Conservation (phyloP, 441 rosid species). For the Croton setiger region DNA sequence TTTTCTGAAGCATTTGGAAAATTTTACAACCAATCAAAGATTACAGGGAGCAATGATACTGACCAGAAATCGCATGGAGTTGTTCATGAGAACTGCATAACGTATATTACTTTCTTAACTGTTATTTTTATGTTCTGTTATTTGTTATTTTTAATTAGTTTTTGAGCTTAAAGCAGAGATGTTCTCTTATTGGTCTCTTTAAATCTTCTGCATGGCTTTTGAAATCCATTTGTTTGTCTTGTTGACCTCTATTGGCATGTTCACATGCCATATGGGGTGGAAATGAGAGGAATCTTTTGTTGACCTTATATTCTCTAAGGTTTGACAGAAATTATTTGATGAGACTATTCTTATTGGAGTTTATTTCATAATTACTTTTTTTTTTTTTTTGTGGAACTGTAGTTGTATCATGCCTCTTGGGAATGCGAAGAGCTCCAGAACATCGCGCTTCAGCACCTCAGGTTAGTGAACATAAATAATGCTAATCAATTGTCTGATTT, state of each 20-base stretch:
- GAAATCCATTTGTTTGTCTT: neutral
- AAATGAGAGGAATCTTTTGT: neutral
- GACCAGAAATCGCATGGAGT: constrained; percentile 61
- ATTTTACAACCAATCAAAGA: constrained; percentile 80
- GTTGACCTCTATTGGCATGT: constrained; percentile 3
- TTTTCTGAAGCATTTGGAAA: constrained; percentile 95
- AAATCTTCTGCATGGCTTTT: neutral
- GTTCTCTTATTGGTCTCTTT: neutral
- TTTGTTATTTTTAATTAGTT: neutral
- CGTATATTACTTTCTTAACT: constrained; percentile 33
- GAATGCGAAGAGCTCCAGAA: constrained; percentile 40
- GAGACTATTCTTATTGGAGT: constrained; percentile 18
- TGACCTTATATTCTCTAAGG: neutral
- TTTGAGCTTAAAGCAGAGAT: neutral
- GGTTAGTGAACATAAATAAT: constrained; percentile 40
- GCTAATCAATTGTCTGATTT: neutral
- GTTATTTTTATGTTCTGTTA: neutral
- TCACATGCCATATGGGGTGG: constrained; percentile 5
- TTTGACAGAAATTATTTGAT: constrained; percentile 2
- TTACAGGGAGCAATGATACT: constrained; percentile 53
- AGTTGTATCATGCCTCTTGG: constrained; percentile 66
- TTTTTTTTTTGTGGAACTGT: constrained; percentile 28
- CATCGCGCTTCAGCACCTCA: constrained; percentile 87
- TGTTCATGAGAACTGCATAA: constrained; percentile 86
- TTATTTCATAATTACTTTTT: constrained; percentile 5